phyloP scores from a whole-genome alignment of 148 eudicot genomes.

The Rhododendron mucronatum region DNA sequence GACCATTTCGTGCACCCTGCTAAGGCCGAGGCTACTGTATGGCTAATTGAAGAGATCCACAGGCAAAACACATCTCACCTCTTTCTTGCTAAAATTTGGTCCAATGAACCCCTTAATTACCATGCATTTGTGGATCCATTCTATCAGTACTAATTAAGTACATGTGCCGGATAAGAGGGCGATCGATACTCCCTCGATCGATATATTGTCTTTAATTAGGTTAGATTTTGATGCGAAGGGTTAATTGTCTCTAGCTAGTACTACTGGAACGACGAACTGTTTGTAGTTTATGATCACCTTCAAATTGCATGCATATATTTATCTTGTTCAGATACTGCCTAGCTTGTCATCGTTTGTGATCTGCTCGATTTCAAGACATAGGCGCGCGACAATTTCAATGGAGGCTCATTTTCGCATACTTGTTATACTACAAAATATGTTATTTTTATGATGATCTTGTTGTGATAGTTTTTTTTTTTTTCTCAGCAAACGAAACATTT shows the following conservation, averaged over 20 bases:
- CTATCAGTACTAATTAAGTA: too few relatives aligned
- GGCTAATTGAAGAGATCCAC: constrained; percentile 9
- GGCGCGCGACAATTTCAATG: too few relatives aligned
- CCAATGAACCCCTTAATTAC: background rate
- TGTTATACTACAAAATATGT: too few relatives aligned
- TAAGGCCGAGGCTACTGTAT: constrained; percentile 1
- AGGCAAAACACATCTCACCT: background rate
- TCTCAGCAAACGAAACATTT: too few relatives aligned
- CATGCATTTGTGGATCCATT: constrained; percentile 3
- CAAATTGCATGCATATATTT: background rate
- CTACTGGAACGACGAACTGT: too few relatives aligned
- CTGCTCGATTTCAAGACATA: background rate
- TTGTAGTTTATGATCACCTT: too few relatives aligned
- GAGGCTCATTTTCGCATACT: too few relatives aligned
- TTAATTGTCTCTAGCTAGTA: background rate
- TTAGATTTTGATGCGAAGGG: background rate
- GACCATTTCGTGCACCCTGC: background rate
- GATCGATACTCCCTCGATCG: background rate
- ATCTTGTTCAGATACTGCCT: too few relatives aligned
- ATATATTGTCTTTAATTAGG: background rate
- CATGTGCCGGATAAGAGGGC: background rate
- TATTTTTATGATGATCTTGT: too few relatives aligned
- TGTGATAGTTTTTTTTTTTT: too few relatives aligned
- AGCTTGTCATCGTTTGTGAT: too few relatives aligned
- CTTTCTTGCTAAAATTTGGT: constrained; percentile 4